Percentiles rank a stretch among this genome's conserved stretches.
Conservation (phyloP, 352 stramenopile genomes). For the Globisporangium ultimum region DNA sequence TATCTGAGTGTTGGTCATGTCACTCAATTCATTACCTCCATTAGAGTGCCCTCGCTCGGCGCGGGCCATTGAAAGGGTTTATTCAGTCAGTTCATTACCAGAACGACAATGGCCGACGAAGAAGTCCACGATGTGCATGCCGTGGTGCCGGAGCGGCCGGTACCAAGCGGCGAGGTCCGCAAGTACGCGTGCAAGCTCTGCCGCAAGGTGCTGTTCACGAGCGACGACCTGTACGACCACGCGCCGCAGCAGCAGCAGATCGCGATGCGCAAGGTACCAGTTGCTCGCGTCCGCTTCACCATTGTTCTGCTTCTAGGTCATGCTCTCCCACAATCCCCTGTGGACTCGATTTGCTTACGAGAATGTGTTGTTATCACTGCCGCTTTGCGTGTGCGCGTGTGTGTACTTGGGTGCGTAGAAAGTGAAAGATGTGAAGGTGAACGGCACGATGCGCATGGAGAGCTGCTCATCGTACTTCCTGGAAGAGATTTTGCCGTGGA, state of each 20-base stretch:
- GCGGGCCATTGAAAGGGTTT: too few species aligned
- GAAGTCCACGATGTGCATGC: constrained; percentile 12
- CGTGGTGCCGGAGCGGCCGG: background rate
- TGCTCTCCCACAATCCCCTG: too few species aligned
- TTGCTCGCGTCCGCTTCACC: background rate
- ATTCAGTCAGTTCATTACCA: background rate
- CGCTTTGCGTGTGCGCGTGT: background rate
- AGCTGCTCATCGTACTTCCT: constrained; percentile 74
- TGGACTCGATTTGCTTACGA: background rate
- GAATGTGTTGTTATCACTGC: too few species aligned
- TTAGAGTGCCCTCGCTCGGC: too few species aligned
- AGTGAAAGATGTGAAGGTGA: constrained; percentile 68
- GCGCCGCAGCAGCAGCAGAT: constrained; percentile 68
- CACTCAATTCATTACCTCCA: too few species aligned
- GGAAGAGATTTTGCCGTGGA: constrained; percentile 63
- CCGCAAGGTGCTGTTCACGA: constrained; percentile 64
- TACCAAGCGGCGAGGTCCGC: constrained; percentile 8
- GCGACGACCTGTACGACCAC: constrained; percentile 49
- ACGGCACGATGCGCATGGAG: constrained; percentile 24
- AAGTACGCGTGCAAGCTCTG: constrained; percentile 74
- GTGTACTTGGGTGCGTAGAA: constrained; percentile 22
- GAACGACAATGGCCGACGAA: background rate
- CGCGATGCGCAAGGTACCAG: constrained; percentile 38
- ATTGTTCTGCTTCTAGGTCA: too few species aligned
- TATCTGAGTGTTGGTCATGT: too few species aligned